A percentile compares a stretch with the other conserved stretches of the same genome.
Conservation (phyloP, 164 flowering plant species). For the Aristolochia contorta region DNA sequence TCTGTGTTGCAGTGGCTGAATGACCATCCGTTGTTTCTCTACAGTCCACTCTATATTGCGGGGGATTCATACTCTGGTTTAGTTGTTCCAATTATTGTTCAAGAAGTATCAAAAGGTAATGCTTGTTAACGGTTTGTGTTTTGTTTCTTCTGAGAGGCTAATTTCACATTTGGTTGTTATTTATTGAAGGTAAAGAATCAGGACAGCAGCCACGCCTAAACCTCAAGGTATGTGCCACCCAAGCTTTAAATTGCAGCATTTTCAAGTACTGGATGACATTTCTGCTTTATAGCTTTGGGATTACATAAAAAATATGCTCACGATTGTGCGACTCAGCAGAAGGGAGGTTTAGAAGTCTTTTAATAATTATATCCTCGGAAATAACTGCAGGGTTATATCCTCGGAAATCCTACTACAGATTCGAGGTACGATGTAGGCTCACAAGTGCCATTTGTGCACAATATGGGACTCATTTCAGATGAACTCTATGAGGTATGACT, state of each 20-base stretch:
- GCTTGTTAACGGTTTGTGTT: background rate
- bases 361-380: background rate
- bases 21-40: constrained; percentile 14
- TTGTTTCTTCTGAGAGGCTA: background rate
- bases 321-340: too few relatives aligned
- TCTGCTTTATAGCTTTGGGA: too few relatives aligned
- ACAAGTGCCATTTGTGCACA: constrained; percentile 26
- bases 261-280: too few relatives aligned
- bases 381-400: constrained; percentile 35
- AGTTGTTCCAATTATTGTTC: constrained; percentile 15
- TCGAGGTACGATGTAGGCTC: constrained; percentile 8
- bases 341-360: too few relatives aligned
- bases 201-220: constrained; percentile 23
- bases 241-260: too few relatives aligned
- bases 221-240: constrained; percentile 17
- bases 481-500: constrained; percentile 36
- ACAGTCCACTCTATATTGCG: constrained; percentile 23
- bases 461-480: constrained; percentile 38
- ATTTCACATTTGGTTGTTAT: background rate
- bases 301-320: too few relatives aligned
- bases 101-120: constrained; percentile 17
- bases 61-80: constrained; percentile 33
- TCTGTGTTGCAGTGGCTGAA: constrained; percentile 22
- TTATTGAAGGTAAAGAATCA: constrained; percentile 14
- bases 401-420: constrained; percentile 35